Percentiles rank a stretch among this genome's conserved stretches.
Conservation (phyloP, 768 basidiomycete species). For the Pisolithus microcarpus region DNA sequence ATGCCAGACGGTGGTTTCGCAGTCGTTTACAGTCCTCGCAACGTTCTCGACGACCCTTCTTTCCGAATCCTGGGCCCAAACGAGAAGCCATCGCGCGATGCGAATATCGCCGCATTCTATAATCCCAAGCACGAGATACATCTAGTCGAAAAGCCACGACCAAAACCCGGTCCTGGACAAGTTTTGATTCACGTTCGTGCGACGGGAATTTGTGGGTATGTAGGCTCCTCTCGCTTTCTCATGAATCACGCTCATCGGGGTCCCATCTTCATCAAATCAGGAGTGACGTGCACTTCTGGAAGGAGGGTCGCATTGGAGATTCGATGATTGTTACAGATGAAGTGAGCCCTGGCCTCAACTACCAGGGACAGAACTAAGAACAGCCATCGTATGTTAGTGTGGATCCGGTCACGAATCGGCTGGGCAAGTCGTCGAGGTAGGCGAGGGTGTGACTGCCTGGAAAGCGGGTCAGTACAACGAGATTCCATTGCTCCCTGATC, state of each 20-base stretch:
- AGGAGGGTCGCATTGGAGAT: conserved; percentile 60
- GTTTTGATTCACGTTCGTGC: conserved; percentile 60
- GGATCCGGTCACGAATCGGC: conserved; percentile 68
- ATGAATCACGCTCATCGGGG: not conserved
- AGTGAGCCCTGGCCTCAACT: conserved; percentile 24
- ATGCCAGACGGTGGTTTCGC: conserved; percentile 25
- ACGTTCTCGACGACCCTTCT: conserved; percentile 47
- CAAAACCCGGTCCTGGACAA: conserved; percentile 56
- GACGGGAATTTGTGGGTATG: conserved; percentile 65
- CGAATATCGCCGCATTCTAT: conserved; percentile 59
- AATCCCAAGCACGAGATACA: conserved; percentile 58
- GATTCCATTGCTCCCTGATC: too few species aligned
- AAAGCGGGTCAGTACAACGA: conserved; percentile 38
- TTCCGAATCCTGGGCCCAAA: conserved; percentile 46
- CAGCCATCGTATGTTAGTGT: conserved; percentile 32
- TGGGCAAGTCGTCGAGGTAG: conserved; percentile 57
- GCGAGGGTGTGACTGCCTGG: conserved; percentile 61
- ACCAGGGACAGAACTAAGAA: not conserved
- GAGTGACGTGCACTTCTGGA: conserved; percentile 71
- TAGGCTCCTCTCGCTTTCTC: not conserved
- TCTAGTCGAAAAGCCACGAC: conserved; percentile 57
- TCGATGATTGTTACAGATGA: conserved; percentile 67
- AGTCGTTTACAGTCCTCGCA: conserved; percentile 48
- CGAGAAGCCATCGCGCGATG: conserved; percentile 40
- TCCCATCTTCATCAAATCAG: conserved; percentile 24